Evolutionary conservation across 78 protist genomes (phyloP).

Genomic region (Speleostelium caveatum): DNA sequence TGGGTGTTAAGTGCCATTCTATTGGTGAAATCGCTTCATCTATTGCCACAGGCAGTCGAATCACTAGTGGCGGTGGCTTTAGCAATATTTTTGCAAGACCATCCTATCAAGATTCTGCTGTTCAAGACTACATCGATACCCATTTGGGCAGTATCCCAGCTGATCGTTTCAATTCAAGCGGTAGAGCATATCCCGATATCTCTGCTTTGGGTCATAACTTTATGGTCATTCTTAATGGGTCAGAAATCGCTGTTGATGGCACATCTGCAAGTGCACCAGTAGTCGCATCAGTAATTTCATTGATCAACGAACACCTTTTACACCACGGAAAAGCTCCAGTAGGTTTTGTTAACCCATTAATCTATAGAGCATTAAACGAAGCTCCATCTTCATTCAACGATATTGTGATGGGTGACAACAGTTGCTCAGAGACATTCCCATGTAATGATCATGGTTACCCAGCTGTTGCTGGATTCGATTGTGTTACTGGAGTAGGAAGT

Average conservation of each 20-base stretch:
- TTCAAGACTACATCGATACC: conserved; percentile 20
- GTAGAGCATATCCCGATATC: conserved; percentile 92
- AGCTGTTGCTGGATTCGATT: conserved; percentile 23
- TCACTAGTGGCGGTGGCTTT: conserved; percentile 90
- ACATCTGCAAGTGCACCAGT: conserved; percentile 67
- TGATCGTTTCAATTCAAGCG: conserved; percentile 64
- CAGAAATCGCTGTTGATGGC: conserved; percentile 50
- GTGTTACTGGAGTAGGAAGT: conserved; percentile 45
- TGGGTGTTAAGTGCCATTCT: neutral
- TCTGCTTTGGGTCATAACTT: conserved; percentile 72
- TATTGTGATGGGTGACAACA: conserved; percentile 79
- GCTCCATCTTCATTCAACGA: conserved; percentile 83
- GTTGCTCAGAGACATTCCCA: conserved; percentile 30
- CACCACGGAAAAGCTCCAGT: conserved; percentile 45
- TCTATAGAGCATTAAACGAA: conserved; percentile 46
- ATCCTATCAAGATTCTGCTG: conserved; percentile 70
- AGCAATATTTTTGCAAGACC: conserved; percentile 54
- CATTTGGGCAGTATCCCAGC: conserved; percentile 48
- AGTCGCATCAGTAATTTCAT: conserved; percentile 65
- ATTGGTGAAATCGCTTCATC: conserved; percentile 62
- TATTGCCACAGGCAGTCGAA: conserved; percentile 54
- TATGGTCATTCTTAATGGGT: conserved; percentile 44
- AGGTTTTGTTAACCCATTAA: conserved; percentile 79
- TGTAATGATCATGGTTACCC: conserved; percentile 82
- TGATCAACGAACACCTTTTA: conserved; percentile 63